These are phyloP conservation scores for Solanum clarkiae DNA, from an alignment of 257 asterid genomes.

Conservation along the genomic window DNA sequence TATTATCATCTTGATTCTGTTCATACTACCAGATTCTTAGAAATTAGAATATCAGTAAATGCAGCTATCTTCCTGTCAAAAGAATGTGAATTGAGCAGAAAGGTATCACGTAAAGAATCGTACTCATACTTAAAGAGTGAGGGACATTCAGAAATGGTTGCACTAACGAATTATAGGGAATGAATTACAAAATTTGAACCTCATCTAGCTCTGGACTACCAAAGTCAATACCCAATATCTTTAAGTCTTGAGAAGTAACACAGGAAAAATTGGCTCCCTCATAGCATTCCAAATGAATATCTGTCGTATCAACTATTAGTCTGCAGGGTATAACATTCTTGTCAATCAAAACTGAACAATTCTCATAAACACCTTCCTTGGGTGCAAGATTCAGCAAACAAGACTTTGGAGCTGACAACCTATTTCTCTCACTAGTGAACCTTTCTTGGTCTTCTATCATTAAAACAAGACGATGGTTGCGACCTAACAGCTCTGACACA, in stretches of 20 bases:
- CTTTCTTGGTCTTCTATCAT: conserved; percentile 17
- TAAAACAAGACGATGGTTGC: conserved; percentile 62
- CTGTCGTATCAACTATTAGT: conserved; percentile 34
- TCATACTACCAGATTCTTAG: not conserved
- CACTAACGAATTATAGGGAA: not conserved
- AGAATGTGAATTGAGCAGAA: not conserved
- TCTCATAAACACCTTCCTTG: conserved; percentile 55
- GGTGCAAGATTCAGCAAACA: conserved; percentile 88
- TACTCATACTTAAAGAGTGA: not conserved
- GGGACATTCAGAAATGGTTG: not conserved
- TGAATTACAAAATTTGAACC: not conserved
- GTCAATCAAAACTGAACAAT: conserved; percentile 43
- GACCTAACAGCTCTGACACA: conserved; percentile 77
- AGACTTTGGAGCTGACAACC: conserved; percentile 49
- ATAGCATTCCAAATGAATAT: conserved; percentile 64
- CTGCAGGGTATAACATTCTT: conserved; percentile 41
- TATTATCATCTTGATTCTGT: not conserved
- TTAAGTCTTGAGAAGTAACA: conserved; percentile 18
- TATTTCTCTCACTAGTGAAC: conserved; percentile 16
- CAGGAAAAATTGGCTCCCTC: conserved; percentile 21
- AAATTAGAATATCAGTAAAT: not conserved
- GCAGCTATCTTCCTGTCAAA: not conserved
- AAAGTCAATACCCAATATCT: conserved; percentile 59
- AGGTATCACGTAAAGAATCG: not conserved
- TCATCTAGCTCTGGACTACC: conserved; percentile 22